Evolutionary conservation across 2,329 filamentous ascomycete genomes (phyloP), one percentile per base, ranked within the genome.

Genomic region (Ceratocystis harringtonii): DNA sequence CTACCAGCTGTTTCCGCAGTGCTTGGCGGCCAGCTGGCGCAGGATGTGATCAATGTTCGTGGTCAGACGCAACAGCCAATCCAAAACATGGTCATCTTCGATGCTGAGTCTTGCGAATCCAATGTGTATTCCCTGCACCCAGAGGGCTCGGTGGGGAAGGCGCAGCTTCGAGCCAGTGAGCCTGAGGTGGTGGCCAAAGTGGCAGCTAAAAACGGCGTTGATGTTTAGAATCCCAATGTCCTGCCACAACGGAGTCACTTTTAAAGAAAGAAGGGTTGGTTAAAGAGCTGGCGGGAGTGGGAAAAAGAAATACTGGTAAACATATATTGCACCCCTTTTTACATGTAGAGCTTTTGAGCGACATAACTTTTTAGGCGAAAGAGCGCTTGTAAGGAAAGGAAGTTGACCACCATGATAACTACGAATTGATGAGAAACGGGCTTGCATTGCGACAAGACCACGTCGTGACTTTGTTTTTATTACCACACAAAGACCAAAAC

Each of bases 31-130:
- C 85, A 92, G 74, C 81, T 99, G 17, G 90, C 92, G 0, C 94
- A 99, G 76, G 94, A 99, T 73, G 91, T 96, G 63, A 97, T 99
- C 76, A 97, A 97, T 71, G 92, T 96, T 41, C 82, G 97, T 5
- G 90, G 92, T 61, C 85, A 89, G 73, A 85, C 88, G 50, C 91
- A 97, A 76, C 94, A 96, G 75, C 94, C 94, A 0, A 88, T 99
- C 52, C 94, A 99, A 77, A 99, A 99, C 74, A 84, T 96, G 73
- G 82, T 96, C 62, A 79, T 97, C 22, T 96, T 97, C 71, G 91
- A 97, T 73, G 92, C 92, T 15, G 88, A 90, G 70, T 82, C 81
- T 58, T 88, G 89, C 75, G 83, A 89, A 69, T 89, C 88, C 0
- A 85, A 85, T 1, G 85, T 94, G 69, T 96, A 94, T 73, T 82